Conservation (phyloP, 208 protist genomes). For the Trichomonas tenax region DNA sequence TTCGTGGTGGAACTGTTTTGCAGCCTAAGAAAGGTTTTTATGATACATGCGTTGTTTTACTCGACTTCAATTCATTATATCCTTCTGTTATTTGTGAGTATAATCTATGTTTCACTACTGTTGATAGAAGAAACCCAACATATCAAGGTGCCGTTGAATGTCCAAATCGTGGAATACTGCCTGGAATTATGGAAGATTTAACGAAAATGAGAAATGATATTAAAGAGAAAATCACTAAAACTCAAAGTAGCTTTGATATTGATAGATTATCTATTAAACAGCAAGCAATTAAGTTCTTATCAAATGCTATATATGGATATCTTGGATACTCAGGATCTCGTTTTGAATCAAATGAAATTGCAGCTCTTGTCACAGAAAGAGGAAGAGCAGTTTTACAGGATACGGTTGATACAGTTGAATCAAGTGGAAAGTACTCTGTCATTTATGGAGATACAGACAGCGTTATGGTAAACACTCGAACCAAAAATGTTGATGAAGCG, state of each 20-base stretch:
- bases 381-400: background rate
- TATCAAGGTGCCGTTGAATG: background rate
- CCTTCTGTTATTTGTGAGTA: conserved; percentile 12
- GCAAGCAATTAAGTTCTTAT: background rate
- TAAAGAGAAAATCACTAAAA: background rate
- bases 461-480: background rate
- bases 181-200: background rate
- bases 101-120: background rate
- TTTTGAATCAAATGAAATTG: background rate
- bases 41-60: background rate
- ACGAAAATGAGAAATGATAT: background rate
- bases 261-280: background rate
- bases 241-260: background rate
- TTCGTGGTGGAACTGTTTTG: background rate
- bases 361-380: background rate
- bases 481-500: background rate
- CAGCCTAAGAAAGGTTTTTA: conserved; percentile 4
- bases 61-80: background rate
- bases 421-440: background rate
- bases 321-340: background rate
- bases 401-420: background rate
- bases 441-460: conserved; percentile 7
- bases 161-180: background rate
- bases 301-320: background rate
- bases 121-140: background rate